Base-by-base conservation (phyloP, 306 rosid species). In the Vigna trinervia region DNA sequence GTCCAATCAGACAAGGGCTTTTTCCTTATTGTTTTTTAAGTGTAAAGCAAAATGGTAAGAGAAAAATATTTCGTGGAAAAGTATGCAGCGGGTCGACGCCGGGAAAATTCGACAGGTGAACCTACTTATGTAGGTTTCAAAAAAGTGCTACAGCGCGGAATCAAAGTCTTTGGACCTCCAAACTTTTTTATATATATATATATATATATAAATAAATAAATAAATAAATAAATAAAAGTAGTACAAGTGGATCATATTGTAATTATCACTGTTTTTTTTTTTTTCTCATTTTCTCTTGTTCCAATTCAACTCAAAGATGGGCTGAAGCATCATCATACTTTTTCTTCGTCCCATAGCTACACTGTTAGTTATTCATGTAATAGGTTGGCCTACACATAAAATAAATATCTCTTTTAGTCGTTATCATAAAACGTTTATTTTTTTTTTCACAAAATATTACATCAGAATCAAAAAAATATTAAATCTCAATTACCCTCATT, bases 31-130 rank as follows among this genome's bases (percentile, higher is more conserved):
- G 75, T 12, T 36, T 26, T 14, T 50, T 54, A 57, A 81, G n/a
- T 76, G 64, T n/a, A 30, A 54, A 78, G 41, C 45, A 13, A 28
- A 75, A 47, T 71, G 57, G 20, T 69, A 45, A 71, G 38, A 59
- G 38, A 71, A 30, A 59, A 74, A 76, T 54, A 69, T 47, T 36
- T 36, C 58, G 26, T 48, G 76, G 81, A 84, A 85, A 85, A 65
- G 82, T 52, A 75, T 82, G 95, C 91, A 88, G 96, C 92, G 85
- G 41, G 67, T 72, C 80, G 93, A 88, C 82, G 87, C 85, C 12
- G 97, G 39, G 68, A 11, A 46, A 75, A 80, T 74, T 79, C 83
- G 79, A 89, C 81, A 82, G 63, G 80, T 41, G 84, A 84, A 84
- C 85, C 80, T 75, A 65, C 70, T 83, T 74, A 66, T 39, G 12